Evolutionary conservation across 1,284 basidiomycete genomes (phyloP).

Genomic region (Irpex lacteus): DNA sequence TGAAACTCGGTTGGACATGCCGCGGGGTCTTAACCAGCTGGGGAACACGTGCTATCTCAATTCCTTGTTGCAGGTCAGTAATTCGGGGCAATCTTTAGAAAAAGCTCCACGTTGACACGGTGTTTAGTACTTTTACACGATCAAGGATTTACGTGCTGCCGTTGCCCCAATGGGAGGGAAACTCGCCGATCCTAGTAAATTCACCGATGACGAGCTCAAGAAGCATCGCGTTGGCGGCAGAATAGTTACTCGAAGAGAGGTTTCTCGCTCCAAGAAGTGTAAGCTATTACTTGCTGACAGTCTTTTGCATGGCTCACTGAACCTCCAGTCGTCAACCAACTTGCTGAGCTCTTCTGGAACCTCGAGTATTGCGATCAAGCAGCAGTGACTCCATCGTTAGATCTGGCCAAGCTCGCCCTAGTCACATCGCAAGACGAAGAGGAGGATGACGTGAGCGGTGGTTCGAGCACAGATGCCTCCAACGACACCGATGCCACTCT

Average conservation of each 20-base stretch:
- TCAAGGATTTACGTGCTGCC: slow-evolving; percentile 80
- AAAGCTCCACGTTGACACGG: neutral
- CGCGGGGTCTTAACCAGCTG: slow-evolving; percentile 87
- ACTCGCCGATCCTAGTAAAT: slow-evolving; percentile 60
- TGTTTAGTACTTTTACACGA: slow-evolving; percentile 89
- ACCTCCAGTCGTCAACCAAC: slow-evolving; percentile 68
- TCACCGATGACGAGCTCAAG: slow-evolving; percentile 77
- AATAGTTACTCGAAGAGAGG: slow-evolving; percentile 76
- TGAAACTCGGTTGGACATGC: slow-evolving; percentile 61
- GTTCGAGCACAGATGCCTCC: slow-evolving; percentile 68
- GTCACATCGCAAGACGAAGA: slow-evolving; percentile 90
- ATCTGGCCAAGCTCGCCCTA: slow-evolving; percentile 90
- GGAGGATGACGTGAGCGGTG: slow-evolving; percentile 67
- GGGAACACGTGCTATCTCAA: slow-evolving; percentile 95
- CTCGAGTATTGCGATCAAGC: slow-evolving; percentile 66
- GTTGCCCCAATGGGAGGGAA: slow-evolving; percentile 62
- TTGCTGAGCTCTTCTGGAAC: slow-evolving; percentile 77
- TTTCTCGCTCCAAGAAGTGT: slow-evolving; percentile 84
- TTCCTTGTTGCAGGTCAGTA: slow-evolving; percentile 70
- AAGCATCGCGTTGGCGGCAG: slow-evolving; percentile 85
- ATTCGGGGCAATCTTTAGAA: neutral
- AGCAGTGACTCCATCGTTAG: slow-evolving; percentile 80
- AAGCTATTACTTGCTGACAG: slow-evolving; percentile 9
- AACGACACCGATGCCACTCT: slow-evolving; percentile 83
- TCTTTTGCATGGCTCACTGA: slow-evolving; percentile 16